Percentiles rank a stretch among this genome's conserved stretches.
phyloP scores from a whole-genome alignment of 1,139 yeast genomes.

The Zygotorulaspora mrakii region DNA sequence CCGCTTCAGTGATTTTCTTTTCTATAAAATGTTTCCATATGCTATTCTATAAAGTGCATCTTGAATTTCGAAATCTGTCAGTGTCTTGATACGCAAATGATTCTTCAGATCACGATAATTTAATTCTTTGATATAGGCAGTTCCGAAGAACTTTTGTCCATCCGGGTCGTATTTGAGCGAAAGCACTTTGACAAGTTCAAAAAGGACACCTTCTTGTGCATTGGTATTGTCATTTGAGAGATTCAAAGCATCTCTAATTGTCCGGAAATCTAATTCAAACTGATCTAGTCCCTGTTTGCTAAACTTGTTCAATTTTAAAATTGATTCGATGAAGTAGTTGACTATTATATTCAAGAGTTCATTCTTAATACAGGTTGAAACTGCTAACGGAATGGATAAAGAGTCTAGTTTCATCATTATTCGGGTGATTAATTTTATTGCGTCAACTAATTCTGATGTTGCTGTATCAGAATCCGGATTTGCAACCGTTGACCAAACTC shows the following conservation, averaged over 20 bases:
- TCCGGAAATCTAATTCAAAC: slow-evolving; percentile 50
- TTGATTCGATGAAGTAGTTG: slow-evolving; percentile 50
- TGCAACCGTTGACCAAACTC: slow-evolving; percentile 24
- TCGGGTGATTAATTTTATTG: slow-evolving; percentile 25
- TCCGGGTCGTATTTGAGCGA: slow-evolving; percentile 41
- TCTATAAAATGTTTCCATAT: slow-evolving; percentile 25
- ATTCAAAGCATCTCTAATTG: slow-evolving; percentile 43
- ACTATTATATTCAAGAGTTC: slow-evolving; percentile 48
- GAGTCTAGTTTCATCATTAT: slow-evolving; percentile 36
- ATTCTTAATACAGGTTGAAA: slow-evolving; percentile 36
- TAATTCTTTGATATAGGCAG: slow-evolving; percentile 33
- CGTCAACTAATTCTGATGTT: slow-evolving; percentile 29
- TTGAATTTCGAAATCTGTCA: slow-evolving; percentile 37
- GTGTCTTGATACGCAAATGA: slow-evolving; percentile 21
- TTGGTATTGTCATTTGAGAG: slow-evolving; percentile 35
- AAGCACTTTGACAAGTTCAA: slow-evolving; percentile 42
- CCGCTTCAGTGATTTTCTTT: slow-evolving; percentile 1
- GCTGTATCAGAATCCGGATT: slow-evolving; percentile 11
- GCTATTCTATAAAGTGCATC: slow-evolving; percentile 38
- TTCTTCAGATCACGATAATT: slow-evolving; percentile 31
- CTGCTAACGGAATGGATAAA: slow-evolving; percentile 27
- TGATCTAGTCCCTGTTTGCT: slow-evolving; percentile 53
- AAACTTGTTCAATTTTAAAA: slow-evolving; percentile 64
- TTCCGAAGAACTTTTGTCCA: slow-evolving; percentile 37
- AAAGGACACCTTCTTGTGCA: slow-evolving; percentile 37